A percentile compares a stretch with the other conserved stretches of the same genome.
These are phyloP conservation scores for Phaeotremella skinneri DNA, from an alignment of 768 basidiomycete genomes.

Conservation along the genomic window DNA sequence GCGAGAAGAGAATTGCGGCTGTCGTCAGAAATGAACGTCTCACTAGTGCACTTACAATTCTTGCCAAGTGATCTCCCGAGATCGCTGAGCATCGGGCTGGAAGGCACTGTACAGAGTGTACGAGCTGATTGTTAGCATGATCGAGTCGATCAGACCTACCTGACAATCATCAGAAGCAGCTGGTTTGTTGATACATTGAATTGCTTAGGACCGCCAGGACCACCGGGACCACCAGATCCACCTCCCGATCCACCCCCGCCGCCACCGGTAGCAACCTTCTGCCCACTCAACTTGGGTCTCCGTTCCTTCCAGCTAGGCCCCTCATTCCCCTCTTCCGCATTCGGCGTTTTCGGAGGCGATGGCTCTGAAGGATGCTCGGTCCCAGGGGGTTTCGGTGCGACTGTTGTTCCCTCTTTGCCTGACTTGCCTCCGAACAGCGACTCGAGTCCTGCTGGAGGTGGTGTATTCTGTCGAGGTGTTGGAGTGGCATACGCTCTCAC, in stretches of 20 bases:
- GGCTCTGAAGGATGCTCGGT: conserved; percentile 38
- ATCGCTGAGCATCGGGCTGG: conserved; percentile 36
- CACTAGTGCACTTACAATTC: conserved; percentile 62
- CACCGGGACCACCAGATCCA: conserved; percentile 31
- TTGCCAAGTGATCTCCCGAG: conserved; percentile 98
- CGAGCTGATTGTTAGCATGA: conserved; percentile 27
- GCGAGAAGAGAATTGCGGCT: conserved; percentile 88
- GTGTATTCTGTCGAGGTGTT: conserved; percentile 32
- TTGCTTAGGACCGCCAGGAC: conserved; percentile 28
- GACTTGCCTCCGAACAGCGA: conserved; percentile 36
- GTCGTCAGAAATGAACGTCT: conserved; percentile 9
- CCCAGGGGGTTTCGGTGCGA: conserved; percentile 43
- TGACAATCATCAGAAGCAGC: conserved; percentile 39
- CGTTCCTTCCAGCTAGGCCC: conserved; percentile 21
- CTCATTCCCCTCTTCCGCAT: conserved; percentile 30
- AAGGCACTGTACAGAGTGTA: conserved; percentile 44
- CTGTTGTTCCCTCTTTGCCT: conserved; percentile 21
- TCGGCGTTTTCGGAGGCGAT: conserved; percentile 36
- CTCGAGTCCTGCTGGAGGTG: conserved; percentile 43
- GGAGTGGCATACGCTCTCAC: conserved; percentile 40
- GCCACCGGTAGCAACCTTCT: conserved; percentile 39
- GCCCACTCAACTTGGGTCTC: conserved; percentile 40
- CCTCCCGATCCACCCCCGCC: conserved; percentile 41
- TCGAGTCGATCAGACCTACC: conserved; percentile 15
- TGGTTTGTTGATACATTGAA: conserved; percentile 47